Base-by-base conservation (phyloP, 257 asterid species). In the Cinchona pubescens region DNA sequence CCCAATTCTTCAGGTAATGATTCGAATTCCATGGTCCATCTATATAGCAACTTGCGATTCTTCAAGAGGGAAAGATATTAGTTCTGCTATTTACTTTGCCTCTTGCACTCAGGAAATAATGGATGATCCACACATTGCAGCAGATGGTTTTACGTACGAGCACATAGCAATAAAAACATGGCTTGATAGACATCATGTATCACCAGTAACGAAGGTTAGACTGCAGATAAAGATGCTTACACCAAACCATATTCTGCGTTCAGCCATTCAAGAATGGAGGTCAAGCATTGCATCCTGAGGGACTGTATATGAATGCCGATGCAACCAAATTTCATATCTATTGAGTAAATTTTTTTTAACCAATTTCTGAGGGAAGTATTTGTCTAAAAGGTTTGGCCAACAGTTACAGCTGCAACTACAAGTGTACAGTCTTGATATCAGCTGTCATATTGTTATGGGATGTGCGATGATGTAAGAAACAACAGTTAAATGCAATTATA, bases 111-210 rank as follows among this genome's bases (percentile, higher is more conserved):
- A 93, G 98, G 97, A 94, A 85, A 80, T 90, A 67, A 94, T 93
- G 97, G 91, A 82, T 7, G 85, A 89, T 76, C 98, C 98, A n/a
- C 81, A 85, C 37, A 85, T 91, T 74, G 98, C 97, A 53, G 91
- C 90, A 23, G 98, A 93, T 80, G 98, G 98, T 56, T 93, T 88
- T 83, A 90, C 96, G 1, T 93, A 93, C 30, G 98, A 94, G 85
- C 83, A 74, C 76, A 83, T 81, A 59, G 97, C 96, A 21, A 94
- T 94, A 67, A 71, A 83, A 80, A 80, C 85, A 67, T 94, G 98
- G 96, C 79, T 94, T 0, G 86, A 85, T 25, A 85, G 86, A 63
- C 79, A 89, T 68, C 37, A 80, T 29, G 81, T 88, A 25, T 94
- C 98, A 9, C 97, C 96, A 2, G 91, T 94, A 55, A 89, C 98